Percentiles rank a stretch among this genome's conserved stretches.
Conservation (phyloP, 805 yeast species). For the Cyberlindnera mrakii region DNA sequence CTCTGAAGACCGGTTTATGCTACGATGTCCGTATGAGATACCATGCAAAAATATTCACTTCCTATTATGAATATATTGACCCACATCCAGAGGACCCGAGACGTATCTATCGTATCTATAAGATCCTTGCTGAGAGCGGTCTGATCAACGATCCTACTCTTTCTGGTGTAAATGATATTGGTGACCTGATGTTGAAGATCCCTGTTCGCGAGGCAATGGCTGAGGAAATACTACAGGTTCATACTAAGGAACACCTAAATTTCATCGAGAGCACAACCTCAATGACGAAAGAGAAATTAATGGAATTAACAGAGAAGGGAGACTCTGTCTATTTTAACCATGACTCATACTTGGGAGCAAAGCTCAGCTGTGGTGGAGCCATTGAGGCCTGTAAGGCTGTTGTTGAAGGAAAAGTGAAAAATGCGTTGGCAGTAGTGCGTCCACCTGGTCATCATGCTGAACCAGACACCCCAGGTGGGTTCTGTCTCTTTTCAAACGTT, state of each 20-base stretch:
- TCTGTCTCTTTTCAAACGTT: slow-evolving; percentile 91
- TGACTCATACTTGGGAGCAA: slow-evolving; percentile 82
- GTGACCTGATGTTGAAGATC: slow-evolving; percentile 80
- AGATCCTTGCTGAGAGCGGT: slow-evolving; percentile 91
- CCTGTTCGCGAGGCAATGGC: slow-evolving; percentile 86
- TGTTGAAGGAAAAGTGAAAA: slow-evolving; percentile 85
- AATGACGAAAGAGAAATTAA: slow-evolving; percentile 70
- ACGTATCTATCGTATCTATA: slow-evolving; percentile 88
- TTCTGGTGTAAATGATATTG: slow-evolving; percentile 60
- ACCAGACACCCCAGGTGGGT: slow-evolving; percentile 95
- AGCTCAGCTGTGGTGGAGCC: slow-evolving; percentile 92
- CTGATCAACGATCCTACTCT: slow-evolving; percentile 76
- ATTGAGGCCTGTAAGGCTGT: slow-evolving; percentile 96
- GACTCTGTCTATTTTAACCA: slow-evolving; percentile 94
- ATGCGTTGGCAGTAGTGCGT: slow-evolving; percentile 89
- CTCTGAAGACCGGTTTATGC: slow-evolving; percentile 86
- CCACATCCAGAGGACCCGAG: slow-evolving; percentile 99
- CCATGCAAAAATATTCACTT: slow-evolving; percentile 90
- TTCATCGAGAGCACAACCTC: slow-evolving; percentile 69
- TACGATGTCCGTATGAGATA: slow-evolving; percentile 97
- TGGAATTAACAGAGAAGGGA: slow-evolving; percentile 82
- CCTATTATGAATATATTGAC: slow-evolving; percentile 89
- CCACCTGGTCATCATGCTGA: slow-evolving; percentile 99
- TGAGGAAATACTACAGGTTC: slow-evolving; percentile 84
- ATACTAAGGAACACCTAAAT: slow-evolving; percentile 71